These are phyloP conservation scores for Micractinium sp. DNA, from an alignment of 139 green algal genomes.

Conservation along the genomic window DNA sequence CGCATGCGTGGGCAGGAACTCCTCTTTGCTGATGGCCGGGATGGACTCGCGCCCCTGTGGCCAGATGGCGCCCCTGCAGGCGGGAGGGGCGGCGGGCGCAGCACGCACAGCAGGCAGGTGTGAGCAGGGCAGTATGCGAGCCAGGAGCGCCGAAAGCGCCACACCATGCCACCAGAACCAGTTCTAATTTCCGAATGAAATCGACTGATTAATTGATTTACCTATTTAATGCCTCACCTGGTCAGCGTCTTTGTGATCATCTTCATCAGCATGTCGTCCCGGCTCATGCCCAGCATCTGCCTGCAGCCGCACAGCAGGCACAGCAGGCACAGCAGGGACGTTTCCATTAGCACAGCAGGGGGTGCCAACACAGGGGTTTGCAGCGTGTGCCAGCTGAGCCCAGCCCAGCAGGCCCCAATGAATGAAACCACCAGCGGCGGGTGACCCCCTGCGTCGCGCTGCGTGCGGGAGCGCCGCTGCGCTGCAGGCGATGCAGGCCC, in stretches of 20 bases:
- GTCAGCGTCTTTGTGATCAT: conserved; percentile 25
- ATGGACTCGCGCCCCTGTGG: conserved; percentile 36
- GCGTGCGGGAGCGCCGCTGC: too few relatives aligned
- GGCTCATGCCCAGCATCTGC: conserved; percentile 38
- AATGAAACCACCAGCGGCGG: not conserved
- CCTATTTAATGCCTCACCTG: conserved; percentile 27
- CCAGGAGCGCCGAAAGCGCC: not conserved
- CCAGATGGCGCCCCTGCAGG: conserved; percentile 40
- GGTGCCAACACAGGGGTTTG: too few relatives aligned
- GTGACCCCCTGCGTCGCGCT: too few relatives aligned
- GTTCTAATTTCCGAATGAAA: too few relatives aligned
- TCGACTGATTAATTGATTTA: too few relatives aligned
- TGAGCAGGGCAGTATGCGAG: not conserved
- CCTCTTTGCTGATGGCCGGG: conserved; percentile 47
- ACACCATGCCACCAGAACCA: too few relatives aligned
- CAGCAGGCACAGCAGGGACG: not conserved
- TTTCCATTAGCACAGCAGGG: not conserved
- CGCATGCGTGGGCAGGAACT: conserved; percentile 64
- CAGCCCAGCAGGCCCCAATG: too few relatives aligned
- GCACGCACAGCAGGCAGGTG: too few relatives aligned
- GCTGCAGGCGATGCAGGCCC: too few relatives aligned
- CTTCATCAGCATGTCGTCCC: conserved; percentile 46
- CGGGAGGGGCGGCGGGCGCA: not conserved
- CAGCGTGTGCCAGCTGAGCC: too few relatives aligned
- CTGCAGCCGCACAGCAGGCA: not conserved